Evolutionary conservation across 768 basidiomycete genomes (phyloP).

Genomic region (Crepidotus variabilis): DNA sequence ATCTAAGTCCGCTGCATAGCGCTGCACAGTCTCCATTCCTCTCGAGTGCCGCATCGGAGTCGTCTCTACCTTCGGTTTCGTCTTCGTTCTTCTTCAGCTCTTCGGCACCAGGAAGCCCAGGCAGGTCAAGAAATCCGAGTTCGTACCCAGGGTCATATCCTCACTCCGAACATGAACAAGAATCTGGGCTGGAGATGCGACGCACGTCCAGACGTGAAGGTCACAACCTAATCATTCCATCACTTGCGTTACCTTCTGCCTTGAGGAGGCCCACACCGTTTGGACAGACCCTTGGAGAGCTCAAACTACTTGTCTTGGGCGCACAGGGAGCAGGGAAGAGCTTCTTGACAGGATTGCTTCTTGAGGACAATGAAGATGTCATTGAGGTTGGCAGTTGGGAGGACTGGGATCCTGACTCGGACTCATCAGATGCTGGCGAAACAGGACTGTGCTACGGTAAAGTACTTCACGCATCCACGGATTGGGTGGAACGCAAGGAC

Average conservation of each 20-base stretch:
- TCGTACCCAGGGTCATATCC: constrained; percentile 35
- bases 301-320: constrained; percentile 54
- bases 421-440: background rate
- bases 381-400: constrained; percentile 64
- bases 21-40: constrained; percentile 16
- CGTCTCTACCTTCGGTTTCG: constrained; percentile 68
- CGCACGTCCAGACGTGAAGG: constrained; percentile 2
- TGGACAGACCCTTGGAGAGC: constrained; percentile 63
- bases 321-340: constrained; percentile 39
- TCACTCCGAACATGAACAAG: constrained; percentile 24
- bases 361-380: constrained; percentile 66
- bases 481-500: constrained; percentile 68
- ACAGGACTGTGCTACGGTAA: constrained; percentile 27
- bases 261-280: constrained; percentile 62
- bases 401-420: constrained; percentile 23
- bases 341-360: constrained; percentile 43
- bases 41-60: constrained; percentile 27
- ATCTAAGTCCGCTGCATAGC: constrained; percentile 9
- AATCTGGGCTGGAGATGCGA: constrained; percentile 13
- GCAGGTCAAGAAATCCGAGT: constrained; percentile 28
- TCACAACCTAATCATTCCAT: constrained; percentile 47
- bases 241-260: constrained; percentile 56
- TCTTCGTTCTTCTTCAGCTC: constrained; percentile 81
- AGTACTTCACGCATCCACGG: constrained; percentile 58
- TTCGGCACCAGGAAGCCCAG: constrained; percentile 57